Evolutionary conservation across 2,329 filamentous ascomycete species (phyloP).

Genomic region (Talaromyces atroroseus): DNA sequence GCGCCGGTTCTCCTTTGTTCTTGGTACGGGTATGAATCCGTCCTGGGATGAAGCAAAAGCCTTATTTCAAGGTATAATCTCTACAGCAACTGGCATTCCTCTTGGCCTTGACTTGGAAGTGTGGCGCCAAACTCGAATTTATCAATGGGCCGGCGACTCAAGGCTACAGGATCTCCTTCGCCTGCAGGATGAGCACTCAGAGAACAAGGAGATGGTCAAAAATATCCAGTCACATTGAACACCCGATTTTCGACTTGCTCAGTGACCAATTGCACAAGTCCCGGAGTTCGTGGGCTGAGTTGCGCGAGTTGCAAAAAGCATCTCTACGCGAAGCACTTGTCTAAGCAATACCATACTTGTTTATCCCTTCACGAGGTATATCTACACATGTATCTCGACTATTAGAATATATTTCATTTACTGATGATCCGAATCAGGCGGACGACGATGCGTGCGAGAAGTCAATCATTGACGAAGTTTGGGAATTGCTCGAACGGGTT

Average conservation of each 20-base stretch:
- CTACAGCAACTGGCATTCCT: constrained; percentile 2
- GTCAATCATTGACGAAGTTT: constrained; percentile 8
- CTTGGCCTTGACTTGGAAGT: not conserved
- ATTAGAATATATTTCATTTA: not conserved
- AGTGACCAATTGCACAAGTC: not conserved
- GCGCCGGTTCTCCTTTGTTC: constrained; percentile 9
- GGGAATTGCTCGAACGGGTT: constrained; percentile 21
- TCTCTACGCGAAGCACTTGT: constrained; percentile 5
- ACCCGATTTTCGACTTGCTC: constrained; percentile 11
- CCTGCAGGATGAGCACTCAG: not conserved
- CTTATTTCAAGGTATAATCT: constrained; percentile 4
- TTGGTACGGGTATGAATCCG: constrained; percentile 7
- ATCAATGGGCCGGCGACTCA: constrained; percentile 8
- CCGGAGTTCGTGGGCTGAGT: constrained; percentile 7
- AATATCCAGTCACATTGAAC: not conserved
- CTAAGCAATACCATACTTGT: constrained; percentile 8
- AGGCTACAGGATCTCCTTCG: not conserved
- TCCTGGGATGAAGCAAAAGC: constrained; percentile 2
- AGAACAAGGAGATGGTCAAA: not conserved
- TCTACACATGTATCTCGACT: not conserved
- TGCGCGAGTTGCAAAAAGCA: constrained; percentile 11
- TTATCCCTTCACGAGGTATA: not conserved
- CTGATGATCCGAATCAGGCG: not conserved
- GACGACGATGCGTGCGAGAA: constrained; percentile 4
- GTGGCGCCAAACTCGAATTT: constrained; percentile 3